phyloP scores from a whole-genome alignment of 73 alveolate species.

The Paramecium pentaurelia region DNA sequence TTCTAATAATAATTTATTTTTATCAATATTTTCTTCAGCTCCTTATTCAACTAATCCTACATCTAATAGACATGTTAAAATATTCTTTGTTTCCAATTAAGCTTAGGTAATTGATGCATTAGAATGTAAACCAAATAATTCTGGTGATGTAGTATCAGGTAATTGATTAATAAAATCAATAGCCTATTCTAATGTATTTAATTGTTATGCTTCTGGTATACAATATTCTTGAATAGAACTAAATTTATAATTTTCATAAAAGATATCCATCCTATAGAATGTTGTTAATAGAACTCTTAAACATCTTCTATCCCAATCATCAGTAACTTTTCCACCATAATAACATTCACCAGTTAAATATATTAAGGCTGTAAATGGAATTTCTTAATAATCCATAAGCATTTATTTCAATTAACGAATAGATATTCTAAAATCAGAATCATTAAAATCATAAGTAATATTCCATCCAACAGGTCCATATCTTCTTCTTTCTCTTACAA shows the following conservation, averaged over 20 bases:
- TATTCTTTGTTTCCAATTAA: constrained; percentile 81
- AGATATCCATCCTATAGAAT: constrained; percentile 76
- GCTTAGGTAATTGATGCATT: constrained; percentile 92
- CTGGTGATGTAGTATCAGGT: constrained; percentile 91
- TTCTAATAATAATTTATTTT: constrained; percentile 72
- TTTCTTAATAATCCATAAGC: constrained; percentile 80
- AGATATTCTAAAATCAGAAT: constrained; percentile 90
- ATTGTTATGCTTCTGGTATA: constrained; percentile 78
- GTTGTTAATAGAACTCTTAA: constrained; percentile 82
- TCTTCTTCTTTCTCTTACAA: constrained; percentile 93
- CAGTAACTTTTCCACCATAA: constrained; percentile 99
- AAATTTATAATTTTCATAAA: constrained; percentile 79
- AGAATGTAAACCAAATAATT: constrained; percentile 90
- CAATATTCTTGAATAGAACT: constrained; percentile 75
- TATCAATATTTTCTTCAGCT: constrained; percentile 66
- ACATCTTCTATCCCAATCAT: constrained; percentile 97
- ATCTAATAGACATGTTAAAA: constrained; percentile 74
- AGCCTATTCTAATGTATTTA: constrained; percentile 79
- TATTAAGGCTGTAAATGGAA: constrained; percentile 92
- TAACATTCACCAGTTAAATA: constrained; percentile 94
- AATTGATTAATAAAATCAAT: constrained; percentile 76
- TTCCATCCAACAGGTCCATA: constrained; percentile 99
- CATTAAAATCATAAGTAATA: constrained; percentile 88
- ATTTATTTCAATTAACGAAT: constrained; percentile 83
- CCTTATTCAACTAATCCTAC: constrained; percentile 75